Evolutionary conservation across 495 filamentous ascomycete species (phyloP), one percentile per base, ranked within the genome.

Genomic region (Neurospora tetraspora): DNA sequence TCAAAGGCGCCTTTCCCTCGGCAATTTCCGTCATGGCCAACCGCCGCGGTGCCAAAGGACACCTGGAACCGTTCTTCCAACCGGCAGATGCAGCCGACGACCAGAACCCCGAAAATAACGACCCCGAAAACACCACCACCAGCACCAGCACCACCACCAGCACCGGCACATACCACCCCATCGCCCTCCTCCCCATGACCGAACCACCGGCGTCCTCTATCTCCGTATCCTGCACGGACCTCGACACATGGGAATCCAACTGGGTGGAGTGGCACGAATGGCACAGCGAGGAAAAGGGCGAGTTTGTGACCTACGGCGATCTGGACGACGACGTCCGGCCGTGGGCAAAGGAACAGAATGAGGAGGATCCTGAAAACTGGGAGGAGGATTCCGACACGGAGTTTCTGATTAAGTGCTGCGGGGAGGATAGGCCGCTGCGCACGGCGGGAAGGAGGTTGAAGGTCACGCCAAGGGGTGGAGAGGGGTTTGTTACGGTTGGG

Each of bases 11-110:
- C 69, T 75, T 77, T 71, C 73, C 75, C 74, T 69, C 69, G 12
- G 69, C 74, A 43, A 74, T 77, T 34, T 76, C 72, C 69, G 72
- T 77, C 68, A 77, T 77, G 74, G 47, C 39, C 34, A 70, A 38
- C 68, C 1, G 34, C 23, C 20, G 39, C 70, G 74, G 59, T 53
- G 72, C 71, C 37, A 59, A 73, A 31, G n/a, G 45, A 20, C 38
- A 72, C 37, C 72, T 76, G 31, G 74, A 76, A 36, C 76, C 71
- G 6, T 78, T 73, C 53, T 78, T 73, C 69, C 6, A 70, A 36
- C 39, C 36, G 40, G 61, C 27, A 45, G 31, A 70, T 39, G 45
- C 45, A 53, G 3, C 45, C 45, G 45, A 53, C 45, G 45, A 53
- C 45, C 45, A 53, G 3, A 53, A 31, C 27, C 27, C 27, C 27